Evolutionary conservation across 805 yeast species (phyloP).

Genomic region (Wickerhamomyces bovis): DNA sequence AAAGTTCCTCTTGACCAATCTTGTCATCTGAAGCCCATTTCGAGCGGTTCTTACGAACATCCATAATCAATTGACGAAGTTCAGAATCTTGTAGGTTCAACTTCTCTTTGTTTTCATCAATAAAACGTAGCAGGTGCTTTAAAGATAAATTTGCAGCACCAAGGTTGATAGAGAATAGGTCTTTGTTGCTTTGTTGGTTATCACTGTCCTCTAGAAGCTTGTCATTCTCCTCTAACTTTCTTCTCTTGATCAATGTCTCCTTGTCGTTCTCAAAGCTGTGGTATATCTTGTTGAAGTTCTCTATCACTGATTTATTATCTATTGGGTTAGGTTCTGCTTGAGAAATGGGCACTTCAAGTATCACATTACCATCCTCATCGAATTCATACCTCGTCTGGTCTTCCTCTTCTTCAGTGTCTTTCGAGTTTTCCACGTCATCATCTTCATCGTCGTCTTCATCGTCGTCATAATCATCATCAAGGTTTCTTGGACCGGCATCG

Average conservation of each 20-base stretch:
- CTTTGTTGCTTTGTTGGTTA: constrained; percentile 18
- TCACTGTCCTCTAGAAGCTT: constrained; percentile 40
- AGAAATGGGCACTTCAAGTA: constrained; percentile 30
- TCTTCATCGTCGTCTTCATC: constrained; percentile 24
- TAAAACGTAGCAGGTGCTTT: constrained; percentile 71
- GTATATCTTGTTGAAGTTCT: constrained; percentile 64
- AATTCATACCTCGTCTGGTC: constrained; percentile 4
- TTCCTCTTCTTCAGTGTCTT: not conserved
- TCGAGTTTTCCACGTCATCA: constrained; percentile 5
- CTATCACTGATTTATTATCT: constrained; percentile 36
- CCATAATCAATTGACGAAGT: constrained; percentile 77
- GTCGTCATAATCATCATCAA: constrained; percentile 32
- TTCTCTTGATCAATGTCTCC: constrained; percentile 68
- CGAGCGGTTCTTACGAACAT: constrained; percentile 90
- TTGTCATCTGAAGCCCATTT: constrained; percentile 97
- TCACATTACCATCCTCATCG: constrained; percentile 19
- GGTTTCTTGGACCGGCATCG: constrained; percentile 24
- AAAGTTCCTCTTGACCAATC: constrained; percentile 95
- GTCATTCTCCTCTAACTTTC: constrained; percentile 77
- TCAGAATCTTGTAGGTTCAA: constrained; percentile 74
- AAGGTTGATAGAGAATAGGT: constrained; percentile 35
- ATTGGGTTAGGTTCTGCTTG: constrained; percentile 27
- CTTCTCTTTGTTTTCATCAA: constrained; percentile 75
- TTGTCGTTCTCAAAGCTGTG: constrained; percentile 71
- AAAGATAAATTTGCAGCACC: constrained; percentile 76